Conservation (phyloP, 768 basidiomycete genomes). For the Mycena maculata region DNA sequence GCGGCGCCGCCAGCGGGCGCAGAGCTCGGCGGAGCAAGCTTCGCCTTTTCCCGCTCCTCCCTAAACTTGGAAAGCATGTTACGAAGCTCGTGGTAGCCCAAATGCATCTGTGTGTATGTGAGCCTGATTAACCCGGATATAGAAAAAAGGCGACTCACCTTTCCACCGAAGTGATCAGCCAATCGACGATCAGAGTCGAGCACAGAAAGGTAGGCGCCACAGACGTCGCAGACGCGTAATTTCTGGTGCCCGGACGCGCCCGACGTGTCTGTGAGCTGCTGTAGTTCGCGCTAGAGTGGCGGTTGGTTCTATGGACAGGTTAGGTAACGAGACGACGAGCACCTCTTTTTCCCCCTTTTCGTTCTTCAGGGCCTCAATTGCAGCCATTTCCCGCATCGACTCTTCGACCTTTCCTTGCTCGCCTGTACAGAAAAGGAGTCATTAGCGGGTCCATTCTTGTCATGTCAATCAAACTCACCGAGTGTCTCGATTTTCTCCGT, state of each 20-base stretch:
- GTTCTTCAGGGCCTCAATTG: slow-evolving; percentile 96
- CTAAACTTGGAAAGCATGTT: slow-evolving; percentile 92
- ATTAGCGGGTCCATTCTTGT: slow-evolving; percentile 27
- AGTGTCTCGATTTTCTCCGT: slow-evolving; percentile 98
- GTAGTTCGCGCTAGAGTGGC: slow-evolving; percentile 82
- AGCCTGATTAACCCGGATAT: slow-evolving; percentile 41
- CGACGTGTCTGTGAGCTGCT: slow-evolving; percentile 96
- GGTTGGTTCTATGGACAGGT: slow-evolving; percentile 23
- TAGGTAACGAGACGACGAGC: slow-evolving; percentile 35
- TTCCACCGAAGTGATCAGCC: slow-evolving; percentile 99
- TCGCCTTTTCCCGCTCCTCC: slow-evolving; percentile 89
- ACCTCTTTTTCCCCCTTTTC: slow-evolving; percentile 98
- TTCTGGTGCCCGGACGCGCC: slow-evolving; percentile 99
- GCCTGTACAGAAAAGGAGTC: slow-evolving; percentile 57
- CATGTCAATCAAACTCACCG: slow-evolving; percentile 59
- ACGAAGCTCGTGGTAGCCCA: slow-evolving; percentile 98
- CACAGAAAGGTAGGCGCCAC: slow-evolving; percentile 98
- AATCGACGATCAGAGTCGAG: slow-evolving; percentile 98
- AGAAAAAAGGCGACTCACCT: slow-evolving; percentile 65
- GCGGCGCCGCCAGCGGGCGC: slow-evolving; percentile 50
- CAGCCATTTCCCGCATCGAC: slow-evolving; percentile 97
- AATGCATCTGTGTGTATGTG: slow-evolving; percentile 81
- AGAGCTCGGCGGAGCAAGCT: slow-evolving; percentile 61
- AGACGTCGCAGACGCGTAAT: slow-evolving; percentile 99
- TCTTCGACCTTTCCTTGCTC: slow-evolving; percentile 99